Base-by-base conservation (phyloP, 495 filamentous ascomycete genomes). In the Aspergillus saccharolyticus region DNA sequence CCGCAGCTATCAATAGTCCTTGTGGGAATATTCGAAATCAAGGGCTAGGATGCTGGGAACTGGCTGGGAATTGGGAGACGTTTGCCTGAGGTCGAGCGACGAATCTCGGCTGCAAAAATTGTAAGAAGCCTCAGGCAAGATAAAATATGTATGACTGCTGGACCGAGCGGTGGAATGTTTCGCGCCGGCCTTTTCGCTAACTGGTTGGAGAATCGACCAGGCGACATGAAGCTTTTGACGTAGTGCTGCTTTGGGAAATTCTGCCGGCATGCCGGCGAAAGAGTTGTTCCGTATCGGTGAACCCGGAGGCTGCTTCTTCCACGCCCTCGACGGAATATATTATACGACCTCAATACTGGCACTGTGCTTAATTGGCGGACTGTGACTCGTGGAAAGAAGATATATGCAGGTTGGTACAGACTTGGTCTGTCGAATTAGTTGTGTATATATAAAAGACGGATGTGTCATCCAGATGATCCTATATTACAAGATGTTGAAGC, bases 401-500 rank as follows among this genome's bases (percentile, higher is more conserved):
- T 50, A 24, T 50, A 16, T 30, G 47, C 21, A 50, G 51, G 24
- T 33, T 33, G 28, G 53, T 47, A 30, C 39, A 57, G 49, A 54
- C 45, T 42, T 30, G 17, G 47, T 28, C 24, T 47, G 33, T 51
- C 24, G 8, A 18, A 65, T 63, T 58, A 53, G 49, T 16, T 49
- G 56, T 28, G 52, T 67, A 64, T 66, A 63, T 70, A 70, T 66
- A 59, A 52, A 45, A 52, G 63, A 52, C 66, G 49, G 48, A 22
- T 49, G 44, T 21, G 49, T 63, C 63, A 47, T 61, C 57, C 42
- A 42, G 54, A 61, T 46, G 50, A 51, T 63, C 56, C 58, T 76
- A 76, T 71, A 76, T 74, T 76, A 76, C 73, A 74, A 70, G 44
- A 62, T 56, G 56, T 62, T 67, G 56, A 60, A 53, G 60, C 59